phyloP scores from a whole-genome alignment of 352 stramenopile genomes.

The Phytophthora rubi region DNA sequence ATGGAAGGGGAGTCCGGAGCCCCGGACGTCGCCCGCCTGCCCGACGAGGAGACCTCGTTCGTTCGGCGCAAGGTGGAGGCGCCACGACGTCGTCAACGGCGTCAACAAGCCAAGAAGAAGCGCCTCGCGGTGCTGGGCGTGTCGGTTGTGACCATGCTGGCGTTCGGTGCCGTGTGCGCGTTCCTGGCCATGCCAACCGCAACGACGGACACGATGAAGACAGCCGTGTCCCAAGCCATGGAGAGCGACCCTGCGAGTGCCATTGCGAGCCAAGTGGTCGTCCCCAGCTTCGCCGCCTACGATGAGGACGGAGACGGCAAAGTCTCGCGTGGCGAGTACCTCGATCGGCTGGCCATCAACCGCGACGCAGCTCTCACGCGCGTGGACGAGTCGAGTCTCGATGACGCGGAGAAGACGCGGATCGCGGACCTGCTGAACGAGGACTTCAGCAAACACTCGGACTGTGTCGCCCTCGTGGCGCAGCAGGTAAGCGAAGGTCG shows the following conservation, averaged over 20 bases:
- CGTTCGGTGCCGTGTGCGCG: conserved; percentile 20
- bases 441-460: conserved; percentile 25
- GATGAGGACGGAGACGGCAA: conserved; percentile 32
- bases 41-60: conserved; percentile 33
- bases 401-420: conserved; percentile 12
- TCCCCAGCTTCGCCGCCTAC: conserved; percentile 26
- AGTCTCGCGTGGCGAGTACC: conserved; percentile 30
- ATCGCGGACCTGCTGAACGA: conserved; percentile 22
- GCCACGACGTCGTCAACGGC: conserved; percentile 17
- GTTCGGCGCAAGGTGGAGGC: conserved; percentile 25
- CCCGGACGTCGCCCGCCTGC: conserved; percentile 9
- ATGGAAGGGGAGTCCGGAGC: conserved; percentile 28
- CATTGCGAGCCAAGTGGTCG: conserved; percentile 2
- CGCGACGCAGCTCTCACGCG: conserved; percentile 15
- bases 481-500: conserved; percentile 11
- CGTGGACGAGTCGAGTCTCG: conserved; percentile 15
- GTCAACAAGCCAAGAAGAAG: conserved; percentile 24
- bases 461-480: conserved; percentile 14
- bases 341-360: conserved; percentile 27
- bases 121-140: conserved; percentile 13
- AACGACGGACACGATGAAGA: conserved; percentile 10
- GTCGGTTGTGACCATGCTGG: conserved; percentile 25
- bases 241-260: conserved; percentile 16
- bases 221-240: conserved; percentile 29
- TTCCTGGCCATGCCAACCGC: conserved; percentile 21